Base-by-base conservation (phyloP, 768 basidiomycete species). In the Inosperma sp. region DNA sequence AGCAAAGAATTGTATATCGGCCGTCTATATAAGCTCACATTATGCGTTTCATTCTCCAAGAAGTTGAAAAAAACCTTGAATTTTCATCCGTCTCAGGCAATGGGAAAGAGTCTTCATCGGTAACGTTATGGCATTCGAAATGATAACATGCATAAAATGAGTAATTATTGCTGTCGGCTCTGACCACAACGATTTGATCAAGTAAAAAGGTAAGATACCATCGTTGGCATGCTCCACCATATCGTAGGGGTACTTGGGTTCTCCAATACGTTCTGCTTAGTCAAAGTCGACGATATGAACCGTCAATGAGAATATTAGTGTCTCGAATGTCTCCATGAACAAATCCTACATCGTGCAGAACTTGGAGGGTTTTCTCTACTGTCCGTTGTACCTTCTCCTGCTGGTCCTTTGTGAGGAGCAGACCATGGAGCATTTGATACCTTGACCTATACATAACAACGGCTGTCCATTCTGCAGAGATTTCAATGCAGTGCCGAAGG, bases 271-370 rank as follows among this genome's bases (percentile, higher is more conserved):
- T 2, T 27, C 41, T 29, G 41, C 41, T 27, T 27, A 43, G n/a
- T 43, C 41, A 5, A 43, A 43, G 26, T 43, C 41, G 1, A 5
- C 4, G 5, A 43, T 2, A 29, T 23, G 0, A 1, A 26, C 2
- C 4, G 33, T 47, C 46, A 17, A 47, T 4, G n/a, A 47, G 45
- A 26, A 47, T 47, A 36, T 35, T 47, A 3, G 46, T 26, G 5
- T 0, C 17, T 13, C 46, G 33, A 12, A 47, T 7, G 16, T 47
- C 46, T 2, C 46, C 46, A 8, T 47, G 46, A 35, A 47, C 46
- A 26, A 26, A 2, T 26, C 33, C 33, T 9, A 0, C 2, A 26
- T 35, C 10, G 6, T 47, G 46, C 46, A 47, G n/a, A n/a, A 47
- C 5, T 8, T 47, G 23, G 46, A 47, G 1, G 4, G 5, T 47